Conservation (phyloP, 768 basidiomycete genomes). For the Tulasnella sp. region DNA sequence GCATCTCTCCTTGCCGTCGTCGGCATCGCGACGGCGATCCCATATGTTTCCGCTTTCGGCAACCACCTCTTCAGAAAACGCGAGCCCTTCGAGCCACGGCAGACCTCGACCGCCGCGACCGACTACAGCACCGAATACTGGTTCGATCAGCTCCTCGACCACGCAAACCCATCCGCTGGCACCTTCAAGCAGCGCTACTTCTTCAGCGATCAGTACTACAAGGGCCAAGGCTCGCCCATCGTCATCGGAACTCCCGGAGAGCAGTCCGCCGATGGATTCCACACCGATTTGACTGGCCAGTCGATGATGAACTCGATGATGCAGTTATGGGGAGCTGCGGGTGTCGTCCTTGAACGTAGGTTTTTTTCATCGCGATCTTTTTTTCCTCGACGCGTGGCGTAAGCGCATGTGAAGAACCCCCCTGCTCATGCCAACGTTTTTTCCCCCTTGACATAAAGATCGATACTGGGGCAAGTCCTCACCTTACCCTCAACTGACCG, state of each 20-base stretch:
- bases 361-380: neutral
- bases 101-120: neutral
- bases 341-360: conserved; percentile 34
- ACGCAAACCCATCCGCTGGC: conserved; percentile 34
- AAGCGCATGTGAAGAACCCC: neutral
- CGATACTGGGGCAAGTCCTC: conserved; percentile 32
- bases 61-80: neutral
- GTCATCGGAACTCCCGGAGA: conserved; percentile 33
- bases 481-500: conserved; percentile 11
- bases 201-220: conserved; percentile 25
- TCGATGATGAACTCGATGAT: conserved; percentile 18
- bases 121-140: conserved; percentile 26
- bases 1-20: neutral
- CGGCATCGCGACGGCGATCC: neutral
- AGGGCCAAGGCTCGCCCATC: conserved; percentile 27
- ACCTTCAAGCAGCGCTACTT: conserved; percentile 37
- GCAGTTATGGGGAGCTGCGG: conserved; percentile 29
- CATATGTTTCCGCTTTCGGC: neutral
- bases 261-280: conserved; percentile 25
- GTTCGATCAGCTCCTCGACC: conserved; percentile 35
- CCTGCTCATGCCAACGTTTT: neutral
- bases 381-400: neutral
- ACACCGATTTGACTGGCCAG: neutral
- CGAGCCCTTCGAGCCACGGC: neutral
- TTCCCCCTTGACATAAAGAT: conserved; percentile 14